Conservation (phyloP, 164 flowering plant species). For the Berberis thunbergii region DNA sequence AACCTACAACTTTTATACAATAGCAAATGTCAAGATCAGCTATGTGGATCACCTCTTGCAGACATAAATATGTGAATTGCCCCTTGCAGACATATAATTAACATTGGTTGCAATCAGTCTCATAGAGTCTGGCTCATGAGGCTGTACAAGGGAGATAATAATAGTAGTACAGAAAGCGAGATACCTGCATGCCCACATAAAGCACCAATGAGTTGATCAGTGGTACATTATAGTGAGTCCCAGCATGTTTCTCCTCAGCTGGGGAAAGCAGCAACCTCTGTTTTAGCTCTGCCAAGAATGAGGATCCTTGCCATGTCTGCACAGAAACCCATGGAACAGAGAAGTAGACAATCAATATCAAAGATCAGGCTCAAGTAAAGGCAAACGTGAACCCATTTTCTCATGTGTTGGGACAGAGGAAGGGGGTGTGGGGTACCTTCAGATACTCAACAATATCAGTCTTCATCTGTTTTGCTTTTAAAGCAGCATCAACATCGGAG, state of each 20-base stretch:
- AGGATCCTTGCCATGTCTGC: conserved; percentile 71
- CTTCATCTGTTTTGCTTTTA: conserved; percentile 83
- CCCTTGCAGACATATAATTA: too few relatives aligned
- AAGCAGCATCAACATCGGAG: conserved; percentile 88
- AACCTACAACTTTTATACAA: too few relatives aligned
- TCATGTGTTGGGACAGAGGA: neutral
- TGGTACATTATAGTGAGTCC: conserved; percentile 89
- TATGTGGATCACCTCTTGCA: too few relatives aligned
- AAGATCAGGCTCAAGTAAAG: neutral
- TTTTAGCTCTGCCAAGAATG: conserved; percentile 69
- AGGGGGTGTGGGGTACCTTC: conserved; percentile 43
- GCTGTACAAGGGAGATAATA: too few relatives aligned
- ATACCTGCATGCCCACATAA: conserved; percentile 96
- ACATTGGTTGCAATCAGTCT: too few relatives aligned
- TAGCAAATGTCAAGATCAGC: too few relatives aligned
- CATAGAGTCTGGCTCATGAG: too few relatives aligned
- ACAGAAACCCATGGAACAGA: conserved; percentile 5
- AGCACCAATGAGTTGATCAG: conserved; percentile 95
- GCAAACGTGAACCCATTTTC: neutral
- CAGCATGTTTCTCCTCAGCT: conserved; percentile 58
- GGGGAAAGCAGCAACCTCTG: conserved; percentile 67
- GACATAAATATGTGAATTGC: too few relatives aligned
- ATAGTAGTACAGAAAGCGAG: neutral
- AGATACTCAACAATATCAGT: conserved; percentile 86
- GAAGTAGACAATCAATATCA: neutral